These are phyloP conservation scores for Scutellaria galericulata DNA, from an alignment of 257 asterid species.

Conservation along the genomic window DNA sequence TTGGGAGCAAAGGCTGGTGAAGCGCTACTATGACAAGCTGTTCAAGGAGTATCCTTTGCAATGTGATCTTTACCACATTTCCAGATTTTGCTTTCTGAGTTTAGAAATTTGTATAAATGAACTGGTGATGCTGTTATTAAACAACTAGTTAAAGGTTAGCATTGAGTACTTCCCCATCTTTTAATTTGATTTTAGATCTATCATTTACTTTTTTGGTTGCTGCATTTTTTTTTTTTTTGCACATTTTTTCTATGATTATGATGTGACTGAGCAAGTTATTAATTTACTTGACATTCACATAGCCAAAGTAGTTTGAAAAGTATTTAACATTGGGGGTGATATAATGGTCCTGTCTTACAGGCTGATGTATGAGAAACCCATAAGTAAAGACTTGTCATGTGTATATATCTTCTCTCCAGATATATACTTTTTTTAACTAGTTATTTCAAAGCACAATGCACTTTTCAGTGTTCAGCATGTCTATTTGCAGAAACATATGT, in stretches of 20 bases:
- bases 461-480: slow-evolving; percentile 19
- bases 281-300: slow-evolving; percentile 4
- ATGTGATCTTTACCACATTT: slow-evolving; percentile 25
- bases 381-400: background rate
- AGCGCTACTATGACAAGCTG: slow-evolving; percentile 96
- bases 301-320: slow-evolving; percentile 23
- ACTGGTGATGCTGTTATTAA: slow-evolving; percentile 14
- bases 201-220: background rate
- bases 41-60: slow-evolving; percentile 91
- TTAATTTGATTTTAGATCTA: slow-evolving; percentile 1
- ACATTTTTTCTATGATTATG: slow-evolving; percentile 19
- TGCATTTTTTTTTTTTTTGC: background rate
- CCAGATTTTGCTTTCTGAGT: slow-evolving; percentile 14
- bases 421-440: background rate
- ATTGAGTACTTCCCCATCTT: background rate
- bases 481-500: background rate
- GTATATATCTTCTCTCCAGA: background rate
- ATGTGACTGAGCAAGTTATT: background rate
- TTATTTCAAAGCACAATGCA: background rate
- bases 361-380: slow-evolving; percentile 6
- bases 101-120: slow-evolving; percentile 23
- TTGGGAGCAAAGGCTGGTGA: slow-evolving; percentile 97
- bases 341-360: background rate
- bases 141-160: slow-evolving; percentile 15
- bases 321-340: background rate